Percentiles rank a stretch among this genome's conserved stretches.
These are phyloP conservation scores for Backusella circina DNA, from an alignment of 192 early-diverging fungal species.

Conservation along the genomic window DNA sequence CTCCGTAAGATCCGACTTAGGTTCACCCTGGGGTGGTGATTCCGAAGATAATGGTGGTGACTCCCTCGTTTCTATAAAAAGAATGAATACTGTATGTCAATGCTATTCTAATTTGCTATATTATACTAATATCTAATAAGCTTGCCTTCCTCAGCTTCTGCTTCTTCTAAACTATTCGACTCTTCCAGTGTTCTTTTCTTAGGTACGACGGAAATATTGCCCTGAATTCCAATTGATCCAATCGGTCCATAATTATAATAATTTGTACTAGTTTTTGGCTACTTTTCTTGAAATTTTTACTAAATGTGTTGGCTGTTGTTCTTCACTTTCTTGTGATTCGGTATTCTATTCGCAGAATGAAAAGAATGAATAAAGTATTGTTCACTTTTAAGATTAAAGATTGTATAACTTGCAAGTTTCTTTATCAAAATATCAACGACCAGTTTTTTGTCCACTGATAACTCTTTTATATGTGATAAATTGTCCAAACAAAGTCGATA, in stretches of 20 bases:
- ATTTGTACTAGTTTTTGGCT: not conserved
- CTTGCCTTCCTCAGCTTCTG: constrained; percentile 7
- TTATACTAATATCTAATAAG: constrained; percentile 3
- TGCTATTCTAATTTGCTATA: constrained; percentile 4
- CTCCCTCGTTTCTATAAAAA: constrained; percentile 7
- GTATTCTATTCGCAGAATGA: not conserved
- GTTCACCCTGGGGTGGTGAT: not conserved
- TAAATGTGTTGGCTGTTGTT: too few relatives aligned
- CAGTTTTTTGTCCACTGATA: not conserved
- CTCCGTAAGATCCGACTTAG: not conserved
- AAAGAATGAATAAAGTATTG: not conserved
- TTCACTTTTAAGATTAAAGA: not conserved
- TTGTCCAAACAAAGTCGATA: constrained; percentile 1
- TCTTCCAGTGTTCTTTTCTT: not conserved
- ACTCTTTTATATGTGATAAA: constrained; percentile 4
- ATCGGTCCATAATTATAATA: constrained; percentile 8
- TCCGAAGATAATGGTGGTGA: constrained; percentile 4
- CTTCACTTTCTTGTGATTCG: not conserved
- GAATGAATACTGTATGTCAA: constrained; percentile 1
- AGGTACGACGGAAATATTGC: not conserved
- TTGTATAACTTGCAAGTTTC: constrained; percentile 3
- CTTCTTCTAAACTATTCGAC: not conserved
- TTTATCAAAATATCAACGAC: constrained; percentile 6
- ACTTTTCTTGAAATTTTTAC: too few relatives aligned
- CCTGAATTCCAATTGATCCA: constrained; percentile 2